Percentiles rank a stretch among this genome's conserved stretches.
phyloP scores from a whole-genome alignment of 192 early-diverging fungal species.

The Coemansia furcata region DNA sequence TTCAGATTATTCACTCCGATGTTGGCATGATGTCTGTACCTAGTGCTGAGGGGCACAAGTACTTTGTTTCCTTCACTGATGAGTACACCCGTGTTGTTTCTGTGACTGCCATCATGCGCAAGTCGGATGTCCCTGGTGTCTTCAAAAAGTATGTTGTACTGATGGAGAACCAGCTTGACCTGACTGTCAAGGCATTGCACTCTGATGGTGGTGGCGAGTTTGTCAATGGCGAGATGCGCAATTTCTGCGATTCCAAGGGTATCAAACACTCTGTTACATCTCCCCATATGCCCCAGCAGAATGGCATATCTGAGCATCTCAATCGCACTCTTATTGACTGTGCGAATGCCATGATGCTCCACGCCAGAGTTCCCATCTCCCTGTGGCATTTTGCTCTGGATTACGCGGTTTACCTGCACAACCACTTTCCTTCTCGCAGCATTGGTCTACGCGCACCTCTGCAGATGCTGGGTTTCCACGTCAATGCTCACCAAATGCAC shows the following conservation, averaged over 20 bases:
- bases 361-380: background rate
- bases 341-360: background rate
- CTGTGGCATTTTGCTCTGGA: background rate
- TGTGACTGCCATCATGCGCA: background rate
- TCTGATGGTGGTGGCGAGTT: constrained; percentile 13
- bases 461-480: background rate
- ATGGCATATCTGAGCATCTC: constrained; percentile 7
- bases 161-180: constrained; percentile 12
- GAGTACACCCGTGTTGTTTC: background rate
- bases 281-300: constrained; percentile 6
- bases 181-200: constrained; percentile 1
- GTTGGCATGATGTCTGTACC: background rate
- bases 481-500: background rate
- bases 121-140: background rate
- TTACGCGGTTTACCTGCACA: background rate
- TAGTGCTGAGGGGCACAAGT: constrained; percentile 1
- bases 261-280: constrained; percentile 1
- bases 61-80: constrained; percentile 8
- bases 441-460: background rate
- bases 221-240: constrained; percentile 5
- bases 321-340: constrained; percentile 3
- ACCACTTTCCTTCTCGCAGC: background rate
- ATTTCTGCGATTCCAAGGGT: background rate
- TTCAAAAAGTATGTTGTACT: background rate
- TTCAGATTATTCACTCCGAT: background rate